phyloP scores from a whole-genome alignment of 192 early-diverging fungal genomes.

The Gaertneriomyces sp. region DNA sequence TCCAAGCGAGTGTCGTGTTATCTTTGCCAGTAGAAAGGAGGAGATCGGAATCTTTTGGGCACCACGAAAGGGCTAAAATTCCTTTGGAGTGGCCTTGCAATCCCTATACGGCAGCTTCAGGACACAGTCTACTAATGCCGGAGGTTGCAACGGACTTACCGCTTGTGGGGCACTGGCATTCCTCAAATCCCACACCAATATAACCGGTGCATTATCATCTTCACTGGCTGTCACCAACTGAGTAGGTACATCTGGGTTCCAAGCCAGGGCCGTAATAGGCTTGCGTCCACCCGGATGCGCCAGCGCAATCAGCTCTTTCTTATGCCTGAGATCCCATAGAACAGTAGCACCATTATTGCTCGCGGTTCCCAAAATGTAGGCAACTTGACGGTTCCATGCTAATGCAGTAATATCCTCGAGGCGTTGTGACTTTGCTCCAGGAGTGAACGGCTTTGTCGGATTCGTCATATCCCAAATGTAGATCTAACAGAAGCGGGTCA shows the following conservation, averaged over 20 bases:
- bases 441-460: conserved; percentile 82
- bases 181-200: conserved; percentile 93
- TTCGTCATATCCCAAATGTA: conserved; percentile 94
- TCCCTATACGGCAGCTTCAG: conserved; percentile 31
- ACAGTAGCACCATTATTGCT: conserved; percentile 89
- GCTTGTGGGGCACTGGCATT: conserved; percentile 90
- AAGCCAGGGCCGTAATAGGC: conserved; percentile 77
- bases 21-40: conserved; percentile 95
- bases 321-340: conserved; percentile 90
- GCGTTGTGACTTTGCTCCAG: conserved; percentile 76
- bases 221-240: conserved; percentile 90
- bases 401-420: conserved; percentile 86
- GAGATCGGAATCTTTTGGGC: conserved; percentile 87
- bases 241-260: conserved; percentile 90
- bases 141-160: conserved; percentile 20
- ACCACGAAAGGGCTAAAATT: conserved; percentile 91
- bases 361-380: conserved; percentile 89
- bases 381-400: conserved; percentile 89
- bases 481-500: conserved; percentile 45
- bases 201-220: conserved; percentile 84
- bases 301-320: conserved; percentile 81
- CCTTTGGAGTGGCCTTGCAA: conserved; percentile 87
- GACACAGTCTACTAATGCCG: neutral
- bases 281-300: conserved; percentile 61
- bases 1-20: conserved; percentile 90